A percentile compares a stretch with the other conserved stretches of the same genome.
phyloP scores from a whole-genome alignment of 495 filamentous ascomycete species.

The Aspergillus hancockii region DNA sequence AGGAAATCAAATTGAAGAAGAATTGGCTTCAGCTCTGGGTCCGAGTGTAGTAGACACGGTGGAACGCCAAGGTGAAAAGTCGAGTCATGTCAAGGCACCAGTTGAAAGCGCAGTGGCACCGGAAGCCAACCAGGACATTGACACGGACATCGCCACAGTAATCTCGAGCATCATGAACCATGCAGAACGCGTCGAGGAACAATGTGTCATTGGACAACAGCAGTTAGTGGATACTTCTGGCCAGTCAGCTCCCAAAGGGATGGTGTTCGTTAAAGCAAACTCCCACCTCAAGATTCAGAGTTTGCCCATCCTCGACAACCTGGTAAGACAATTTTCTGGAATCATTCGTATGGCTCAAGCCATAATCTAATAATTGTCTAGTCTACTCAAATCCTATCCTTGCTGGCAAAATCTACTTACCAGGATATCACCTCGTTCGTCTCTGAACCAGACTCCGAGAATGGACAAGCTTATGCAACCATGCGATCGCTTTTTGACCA shows the following conservation, averaged over 20 bases:
- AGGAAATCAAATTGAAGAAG: slow-evolving; percentile 45
- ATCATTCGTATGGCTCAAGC: background rate
- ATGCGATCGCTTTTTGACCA: slow-evolving; percentile 80
- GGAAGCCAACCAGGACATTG: slow-evolving; percentile 26
- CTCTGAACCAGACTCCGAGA: slow-evolving; percentile 71
- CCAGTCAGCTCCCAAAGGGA: slow-evolving; percentile 36
- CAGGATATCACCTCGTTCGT: slow-evolving; percentile 73
- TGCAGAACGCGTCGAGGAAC: slow-evolving; percentile 48
- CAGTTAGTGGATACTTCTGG: slow-evolving; percentile 32
- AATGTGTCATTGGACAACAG: slow-evolving; percentile 42
- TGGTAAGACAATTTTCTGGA: slow-evolving; percentile 49
- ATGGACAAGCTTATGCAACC: slow-evolving; percentile 76
- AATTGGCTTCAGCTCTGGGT: slow-evolving; percentile 41
- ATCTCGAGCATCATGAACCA: slow-evolving; percentile 51
- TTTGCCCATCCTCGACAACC: slow-evolving; percentile 70
- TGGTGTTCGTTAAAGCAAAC: slow-evolving; percentile 53
- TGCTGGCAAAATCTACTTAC: slow-evolving; percentile 68
- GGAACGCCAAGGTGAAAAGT: slow-evolving; percentile 20
- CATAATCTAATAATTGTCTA: slow-evolving; percentile 27
- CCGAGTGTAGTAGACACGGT: slow-evolving; percentile 33
- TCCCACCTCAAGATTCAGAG: slow-evolving; percentile 66
- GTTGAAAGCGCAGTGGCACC: slow-evolving; percentile 19
- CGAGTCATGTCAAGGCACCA: slow-evolving; percentile 23
- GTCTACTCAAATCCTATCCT: slow-evolving; percentile 70
- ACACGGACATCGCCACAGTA: slow-evolving; percentile 38